Evolutionary conservation across 441 rosid genomes (phyloP), one percentile per base, ranked within the genome.

Genomic region (California macrophylla): DNA sequence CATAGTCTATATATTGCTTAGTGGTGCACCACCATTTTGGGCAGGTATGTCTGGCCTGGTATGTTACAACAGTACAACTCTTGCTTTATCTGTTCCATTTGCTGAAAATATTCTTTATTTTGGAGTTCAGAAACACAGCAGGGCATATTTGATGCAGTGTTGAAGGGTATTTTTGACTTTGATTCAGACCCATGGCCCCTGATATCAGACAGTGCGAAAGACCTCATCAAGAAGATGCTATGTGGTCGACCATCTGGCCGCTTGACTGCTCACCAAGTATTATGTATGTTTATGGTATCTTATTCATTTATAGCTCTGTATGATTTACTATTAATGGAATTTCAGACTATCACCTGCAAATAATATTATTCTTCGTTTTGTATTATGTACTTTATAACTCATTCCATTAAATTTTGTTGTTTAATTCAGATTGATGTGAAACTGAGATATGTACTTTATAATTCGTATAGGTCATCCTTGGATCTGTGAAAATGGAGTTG

Each of bases 21-120:
- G 96, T 69, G 98, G 98, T 0, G 98, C 90, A 0, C 98, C 98
- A 61, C 98, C 97, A 32, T 94, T 94, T 77, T 94, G 98, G 98
- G 98, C 90, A 77, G 98, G 98, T 94, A 47, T 24, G 20, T 21
- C 3, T 65, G 10, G 9, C 16, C 4, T 20, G 7, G 30, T 20
- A 8, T 47, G 34, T 32, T 32, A 23, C 65, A 6, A 6, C 4
- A 18, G 26, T 20, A 7, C 25, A 10, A 75, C 61, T 79, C 60
- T 20, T 47, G 21, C 71, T 72, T 70, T 69, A 6, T 60, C 65
- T 47, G 8, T 71, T 12, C 66, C 70, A 66, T 78, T 72, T 54
- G 25, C 61, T 54, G 61, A 54, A 54, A 20, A 54, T 54, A 13
- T 21, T 54, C 6, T 54, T 23, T 54, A 3, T 52, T 54, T 54